phyloP scores from a whole-genome alignment of 2,329 filamentous ascomycete species.

The Dothistroma pini region DNA sequence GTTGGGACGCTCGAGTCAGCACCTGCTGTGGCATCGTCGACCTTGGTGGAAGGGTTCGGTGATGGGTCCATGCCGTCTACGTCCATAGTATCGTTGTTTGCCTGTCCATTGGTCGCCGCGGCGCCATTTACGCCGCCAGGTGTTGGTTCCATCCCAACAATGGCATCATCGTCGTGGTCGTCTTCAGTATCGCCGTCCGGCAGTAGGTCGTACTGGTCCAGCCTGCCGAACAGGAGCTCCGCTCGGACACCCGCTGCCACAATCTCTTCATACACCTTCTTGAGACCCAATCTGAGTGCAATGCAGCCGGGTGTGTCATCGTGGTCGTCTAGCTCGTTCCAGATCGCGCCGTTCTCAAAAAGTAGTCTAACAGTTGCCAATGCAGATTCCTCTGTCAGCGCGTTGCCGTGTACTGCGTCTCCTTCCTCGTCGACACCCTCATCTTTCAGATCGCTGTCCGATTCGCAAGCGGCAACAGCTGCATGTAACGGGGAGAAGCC shows the following conservation, averaged over 20 bases:
- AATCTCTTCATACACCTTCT: constrained; percentile 71
- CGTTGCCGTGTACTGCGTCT: constrained; percentile 34
- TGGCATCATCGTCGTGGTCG: constrained; percentile 41
- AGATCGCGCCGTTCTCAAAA: constrained; percentile 85
- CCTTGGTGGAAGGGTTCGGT: constrained; percentile 33
- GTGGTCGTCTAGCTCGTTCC: constrained; percentile 88
- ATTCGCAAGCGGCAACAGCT: constrained; percentile 65
- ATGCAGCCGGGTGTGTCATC: constrained; percentile 91
- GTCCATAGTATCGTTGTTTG: constrained; percentile 18
- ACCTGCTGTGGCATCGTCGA: constrained; percentile 22
- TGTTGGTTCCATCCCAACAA: constrained; percentile 35
- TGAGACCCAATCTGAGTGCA: constrained; percentile 65
- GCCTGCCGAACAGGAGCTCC: constrained; percentile 75
- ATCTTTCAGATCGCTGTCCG: constrained; percentile 37
- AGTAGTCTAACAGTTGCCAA: constrained; percentile 69
- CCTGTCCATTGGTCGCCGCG: constrained; percentile 14
- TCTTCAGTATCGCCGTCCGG: constrained; percentile 53
- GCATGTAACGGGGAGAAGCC: constrained; percentile 87
- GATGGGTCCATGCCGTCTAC: constrained; percentile 33
- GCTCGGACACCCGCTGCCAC: constrained; percentile 88
- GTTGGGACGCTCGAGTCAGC: constrained; percentile 24
- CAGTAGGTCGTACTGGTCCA: constrained; percentile 78
- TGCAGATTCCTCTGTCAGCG: constrained; percentile 54
- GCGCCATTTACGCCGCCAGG: constrained; percentile 17
- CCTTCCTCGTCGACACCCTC: constrained; percentile 32